Base-by-base conservation (phyloP, 345 rosid genomes). In the Laguncularia racemosa region DNA sequence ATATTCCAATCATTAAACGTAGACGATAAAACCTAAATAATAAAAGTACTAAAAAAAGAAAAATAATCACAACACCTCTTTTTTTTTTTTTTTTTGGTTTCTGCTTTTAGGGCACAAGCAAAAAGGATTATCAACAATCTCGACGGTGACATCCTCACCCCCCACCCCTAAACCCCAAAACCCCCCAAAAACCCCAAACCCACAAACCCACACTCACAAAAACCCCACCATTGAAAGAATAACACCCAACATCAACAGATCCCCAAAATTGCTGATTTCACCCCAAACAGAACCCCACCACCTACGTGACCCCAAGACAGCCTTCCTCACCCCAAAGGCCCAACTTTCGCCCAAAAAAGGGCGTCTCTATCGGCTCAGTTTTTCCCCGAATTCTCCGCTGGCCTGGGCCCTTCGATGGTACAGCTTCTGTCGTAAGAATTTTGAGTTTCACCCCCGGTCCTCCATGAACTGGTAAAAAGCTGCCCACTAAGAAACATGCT, bases 221-320 rank as follows among this genome's bases (percentile, higher is more conserved):
- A 17, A 88, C 95, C 6, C 98, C 92, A 6, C 83, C 96, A 55
- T 91, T 91, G 65, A 91, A 88, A 19, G 95, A 86, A 91, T 91
- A 50, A 76, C 75, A 13, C 82, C 92, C 8, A 86, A 77, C 95
- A 91, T 88, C 68, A 91, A 65, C 69, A 91, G 28, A 66, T 88
- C 88, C 44, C 89, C 96, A 58, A n/a, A n/a, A 86, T 56, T 28
- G 78, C 90, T 11, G 96, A 66, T 62, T 88, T 91, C 21, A 88
- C 59, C 15, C 71, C 71, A 49, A 67, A 67, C 40, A 67, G 33
- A 12, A 40, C 49, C 21, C 17, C 44, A 48, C 44, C 69, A n/a
- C 54, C 60, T 44, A 47, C 61, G 23, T 16, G 20, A 12, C 56
- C 58, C 58, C 45, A 9, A 16, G 40, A 16, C 47, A 33, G 19